Conservation (phyloP, 2,329 filamentous ascomycete genomes). For the Huntiella abstrusa region DNA sequence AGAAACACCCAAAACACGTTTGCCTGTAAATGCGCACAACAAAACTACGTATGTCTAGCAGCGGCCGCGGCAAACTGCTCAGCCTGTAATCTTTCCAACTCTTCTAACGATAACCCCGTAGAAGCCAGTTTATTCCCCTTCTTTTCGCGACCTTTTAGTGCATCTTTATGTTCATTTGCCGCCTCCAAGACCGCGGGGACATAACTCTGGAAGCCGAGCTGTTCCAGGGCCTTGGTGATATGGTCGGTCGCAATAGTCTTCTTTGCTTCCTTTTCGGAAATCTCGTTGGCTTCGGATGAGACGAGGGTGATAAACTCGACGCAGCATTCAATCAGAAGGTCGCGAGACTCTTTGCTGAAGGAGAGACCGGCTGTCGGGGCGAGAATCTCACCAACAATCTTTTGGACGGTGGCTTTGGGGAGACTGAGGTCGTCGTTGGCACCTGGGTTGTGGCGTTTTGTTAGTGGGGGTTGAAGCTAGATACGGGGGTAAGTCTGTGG, state of each 20-base stretch:
- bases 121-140: constrained; percentile 95
- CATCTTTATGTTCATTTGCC: constrained; percentile 79
- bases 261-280: constrained; percentile 95
- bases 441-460: background rate
- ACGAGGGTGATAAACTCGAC: constrained; percentile 98
- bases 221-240: constrained; percentile 83
- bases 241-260: constrained; percentile 98
- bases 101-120: constrained; percentile 78
- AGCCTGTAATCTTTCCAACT: constrained; percentile 73
- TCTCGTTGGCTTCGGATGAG: constrained; percentile 97
- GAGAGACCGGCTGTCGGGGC: constrained; percentile 55
- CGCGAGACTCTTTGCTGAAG: constrained; percentile 88
- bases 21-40: background rate
- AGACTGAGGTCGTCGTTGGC: constrained; percentile 42
- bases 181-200: constrained; percentile 73
- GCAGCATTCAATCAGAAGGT: constrained; percentile 93
- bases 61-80: constrained; percentile 69
- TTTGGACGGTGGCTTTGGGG: constrained; percentile 52
- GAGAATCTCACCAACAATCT: constrained; percentile 88
- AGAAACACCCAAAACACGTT: background rate
- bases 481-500: background rate
- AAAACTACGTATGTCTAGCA: constrained; percentile 12
- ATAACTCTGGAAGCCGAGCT: constrained; percentile 84
- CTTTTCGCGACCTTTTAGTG: constrained; percentile 85
- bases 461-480: background rate